These are phyloP conservation scores for Sugiyamaella neomexicana DNA, from an alignment of 1,139 yeast species.

Conservation along the genomic window DNA sequence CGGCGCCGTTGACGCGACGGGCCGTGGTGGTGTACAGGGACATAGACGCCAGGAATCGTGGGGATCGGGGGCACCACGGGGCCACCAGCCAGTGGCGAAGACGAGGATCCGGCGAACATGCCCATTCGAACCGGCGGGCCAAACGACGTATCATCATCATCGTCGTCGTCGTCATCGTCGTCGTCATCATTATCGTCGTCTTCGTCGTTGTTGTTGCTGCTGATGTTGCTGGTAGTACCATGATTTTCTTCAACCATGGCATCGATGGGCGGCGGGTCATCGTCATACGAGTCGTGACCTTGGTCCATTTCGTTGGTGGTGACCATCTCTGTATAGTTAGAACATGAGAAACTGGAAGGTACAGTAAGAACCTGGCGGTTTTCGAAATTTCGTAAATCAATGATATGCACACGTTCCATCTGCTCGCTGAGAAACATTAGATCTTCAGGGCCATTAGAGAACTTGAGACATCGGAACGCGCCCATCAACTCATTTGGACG, in stretches of 20 bases:
- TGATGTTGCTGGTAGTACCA: too few relatives aligned
- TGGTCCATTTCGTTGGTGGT: conserved; percentile 18
- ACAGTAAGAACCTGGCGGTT: conserved; percentile 74
- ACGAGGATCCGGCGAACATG: conserved; percentile 4
- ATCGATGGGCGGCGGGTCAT: neutral
- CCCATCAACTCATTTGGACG: conserved; percentile 45
- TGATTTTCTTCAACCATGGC: neutral
- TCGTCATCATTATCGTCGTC: too few relatives aligned
- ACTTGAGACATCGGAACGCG: conserved; percentile 66
- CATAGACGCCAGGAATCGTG: neutral
- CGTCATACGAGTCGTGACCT: conserved; percentile 13
- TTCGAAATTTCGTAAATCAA: conserved; percentile 70
- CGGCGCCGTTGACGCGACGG: conserved; percentile 4
- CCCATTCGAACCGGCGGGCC: conserved; percentile 6
- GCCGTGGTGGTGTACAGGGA: conserved; percentile 2
- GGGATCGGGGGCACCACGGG: neutral
- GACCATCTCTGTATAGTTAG: conserved; percentile 15
- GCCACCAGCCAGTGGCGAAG: neutral
- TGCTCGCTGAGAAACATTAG: conserved; percentile 77
- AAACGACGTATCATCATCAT: conserved; percentile 1
- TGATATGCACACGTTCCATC: conserved; percentile 78
- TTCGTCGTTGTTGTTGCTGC: too few relatives aligned
- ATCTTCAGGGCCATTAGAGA: conserved; percentile 72
- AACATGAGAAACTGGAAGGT: conserved; percentile 38
- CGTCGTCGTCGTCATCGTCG: neutral